Base-by-base conservation (phyloP, 352 stramenopile species). In the Plasmopara viticola region DNA sequence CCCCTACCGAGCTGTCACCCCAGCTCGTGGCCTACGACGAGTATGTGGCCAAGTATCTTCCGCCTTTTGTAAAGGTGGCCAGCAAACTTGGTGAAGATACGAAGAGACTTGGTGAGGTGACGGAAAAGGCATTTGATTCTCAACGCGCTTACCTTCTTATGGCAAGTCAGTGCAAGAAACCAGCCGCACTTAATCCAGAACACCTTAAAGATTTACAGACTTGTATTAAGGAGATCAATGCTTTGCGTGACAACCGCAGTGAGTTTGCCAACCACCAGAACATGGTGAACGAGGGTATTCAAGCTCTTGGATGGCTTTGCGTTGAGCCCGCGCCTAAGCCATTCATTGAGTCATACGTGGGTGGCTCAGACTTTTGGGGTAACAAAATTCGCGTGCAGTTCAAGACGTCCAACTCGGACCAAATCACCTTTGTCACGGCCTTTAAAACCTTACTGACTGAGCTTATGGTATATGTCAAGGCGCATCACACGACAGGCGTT, bases 321-420 rank as follows among this genome's bases (percentile, higher is more conserved):
- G 77, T 91, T 14, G 64, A 94, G 62, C 85, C 84, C 2, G 80
- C 87, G 0, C 95, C 95, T 9, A 94, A 94, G 56, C 84, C 87
- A 29, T 98, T 97, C 70, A 95, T 98, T 49, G 95, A 98, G 59
- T 95, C 90, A 58, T 97, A 95, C 56, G 75, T 98, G 52, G 95
- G 89, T 39, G 91, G 86, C 42, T 92, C 82, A 38, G 95, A 98
- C 64, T 98, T 98, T 71, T 98, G 94, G 90, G 90, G 90, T 42
- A 99, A 99, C 76, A 97, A 97, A 66, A 97, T 99, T 68, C 79
- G 96, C 46, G 96, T 98, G 67, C 85, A 98, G 64, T 97, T 88
- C 76, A 98, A 97, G 61, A 95, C 93, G 31, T 85, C 87, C 49
- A 84, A 93, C 37, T 72, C 87, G 4, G 77, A 92, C 38, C 94